A percentile compares a stretch with the other conserved stretches of the same genome.
phyloP scores from a whole-genome alignment of 2,329 filamentous ascomycete species.

The Fusarium fujikuroi region DNA sequence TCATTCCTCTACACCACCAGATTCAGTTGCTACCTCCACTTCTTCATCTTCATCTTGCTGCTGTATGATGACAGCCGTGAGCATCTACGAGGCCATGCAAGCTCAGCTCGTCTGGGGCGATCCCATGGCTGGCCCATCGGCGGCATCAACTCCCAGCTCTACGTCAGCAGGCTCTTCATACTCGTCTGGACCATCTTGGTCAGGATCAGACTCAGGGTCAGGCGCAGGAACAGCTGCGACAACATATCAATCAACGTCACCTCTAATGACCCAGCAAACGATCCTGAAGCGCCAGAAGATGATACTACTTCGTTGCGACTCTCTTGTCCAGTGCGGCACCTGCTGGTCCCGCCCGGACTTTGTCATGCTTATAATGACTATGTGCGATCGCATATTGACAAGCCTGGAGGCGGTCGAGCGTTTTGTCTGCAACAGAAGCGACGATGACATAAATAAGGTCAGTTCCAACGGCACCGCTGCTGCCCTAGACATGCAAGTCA shows the following conservation, averaged over 20 bases:
- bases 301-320: background rate
- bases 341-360: background rate
- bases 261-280: background rate
- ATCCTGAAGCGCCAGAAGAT: background rate
- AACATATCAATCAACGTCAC: rapidly evolving
- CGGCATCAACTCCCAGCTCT: background rate
- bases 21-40: background rate
- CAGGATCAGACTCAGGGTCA: background rate
- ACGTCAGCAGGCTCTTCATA: background rate
- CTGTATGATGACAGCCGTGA: background rate
- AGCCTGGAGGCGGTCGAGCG: background rate
- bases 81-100: background rate
- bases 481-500: background rate
- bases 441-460: background rate
- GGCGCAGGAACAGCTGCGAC: background rate
- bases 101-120: background rate
- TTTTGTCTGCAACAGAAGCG: background rate
- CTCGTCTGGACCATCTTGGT: background rate
- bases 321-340: rapidly evolving
- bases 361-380: background rate
- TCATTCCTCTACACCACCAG: background rate
- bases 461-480: background rate
- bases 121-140: background rate
- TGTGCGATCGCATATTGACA: background rate
- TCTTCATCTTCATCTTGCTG: background rate